Percentiles rank a stretch among this genome's conserved stretches.
Conservation (phyloP, 805 yeast species). For the Cyberlindnera samutprakarnensis region DNA sequence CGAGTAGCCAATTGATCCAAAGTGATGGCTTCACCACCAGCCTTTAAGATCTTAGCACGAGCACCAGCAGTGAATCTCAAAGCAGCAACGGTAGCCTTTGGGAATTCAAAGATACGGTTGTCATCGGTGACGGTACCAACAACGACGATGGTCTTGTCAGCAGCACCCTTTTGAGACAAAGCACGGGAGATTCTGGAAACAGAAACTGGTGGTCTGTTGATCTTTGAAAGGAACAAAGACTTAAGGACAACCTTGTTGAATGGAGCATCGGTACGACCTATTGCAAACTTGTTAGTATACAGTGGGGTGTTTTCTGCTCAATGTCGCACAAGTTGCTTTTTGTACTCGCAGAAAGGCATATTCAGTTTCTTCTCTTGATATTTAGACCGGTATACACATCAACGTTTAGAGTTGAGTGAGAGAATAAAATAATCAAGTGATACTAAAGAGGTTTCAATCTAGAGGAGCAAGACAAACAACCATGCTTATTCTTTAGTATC, state of each 20-base stretch:
- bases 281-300: constrained; percentile 29
- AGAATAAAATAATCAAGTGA: too few species aligned
- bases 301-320: constrained; percentile 38
- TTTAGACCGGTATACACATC: too few species aligned
- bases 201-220: constrained; percentile 99
- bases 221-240: constrained; percentile 94
- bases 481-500: constrained; percentile 15
- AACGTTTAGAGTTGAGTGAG: too few species aligned
- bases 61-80: constrained; percentile 99
- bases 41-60: constrained; percentile 92
- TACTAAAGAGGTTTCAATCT: not conserved
- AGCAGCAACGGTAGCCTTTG: constrained; percentile 98
- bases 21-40: constrained; percentile 99
- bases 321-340: constrained; percentile 26
- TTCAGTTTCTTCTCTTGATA: too few species aligned
- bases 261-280: constrained; percentile 97
- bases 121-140: constrained; percentile 99
- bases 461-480: constrained; percentile 5
- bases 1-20: constrained; percentile 98
- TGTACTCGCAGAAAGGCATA: constrained; percentile 37
- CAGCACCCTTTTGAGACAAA: constrained; percentile 74
- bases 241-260: constrained; percentile 97
- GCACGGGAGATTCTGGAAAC: constrained; percentile 85
- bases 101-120: constrained; percentile 86
- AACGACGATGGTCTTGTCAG: constrained; percentile 90